Base-by-base conservation (phyloP, 164 flowering plant species). In the Stephania japonica region DNA sequence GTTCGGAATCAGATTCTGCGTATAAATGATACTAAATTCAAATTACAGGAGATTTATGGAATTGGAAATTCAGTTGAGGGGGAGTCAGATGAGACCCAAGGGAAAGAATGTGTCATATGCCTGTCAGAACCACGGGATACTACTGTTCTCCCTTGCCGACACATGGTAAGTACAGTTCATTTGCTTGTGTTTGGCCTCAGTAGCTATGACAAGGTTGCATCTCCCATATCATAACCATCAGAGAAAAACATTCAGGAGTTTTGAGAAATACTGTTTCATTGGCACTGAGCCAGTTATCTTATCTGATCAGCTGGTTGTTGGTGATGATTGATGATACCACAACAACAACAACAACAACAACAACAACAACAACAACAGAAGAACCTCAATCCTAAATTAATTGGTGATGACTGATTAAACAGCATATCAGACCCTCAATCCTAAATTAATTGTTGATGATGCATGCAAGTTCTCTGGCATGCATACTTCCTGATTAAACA, bases 141-240 rank as follows among this genome's bases (percentile, higher is more conserved):
- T 56, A 56, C 62, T 56, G 62, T 56, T n/a, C 62, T 56, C n/a
- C 62, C 62, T 21, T 56, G 62, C 62, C 62, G 62, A 56, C 62
- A 56, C 62, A 56, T 56, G 62, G 62, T 56, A 56, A 56, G 19
- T 56, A 56, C 62, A 16, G 62, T 56, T 56, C 1, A 47, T 47
- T 47, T 7, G 53, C 53, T 47, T 47, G 16, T 9, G 16, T 47
- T 47, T 16, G 16, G 53, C 16, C 16, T 47, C 53, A 3, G 62
- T 3, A 56, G 18, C 19, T 6, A 56, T 5, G 62, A 56, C 62
- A 16, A 56, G 21, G 21, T 13, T 56, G 19, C 21, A 16, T 10
- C 53, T 3, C 4, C 62, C 62, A 16, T 56, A 19, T 56, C 19
- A 56, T 56, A 16, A 56, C 5, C 21, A 56, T 56, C 21, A 16